Evolutionary conservation across 495 filamentous ascomycete genomes (phyloP), one percentile per base, ranked within the genome.

Genomic region (Penicillium verhagenii): DNA sequence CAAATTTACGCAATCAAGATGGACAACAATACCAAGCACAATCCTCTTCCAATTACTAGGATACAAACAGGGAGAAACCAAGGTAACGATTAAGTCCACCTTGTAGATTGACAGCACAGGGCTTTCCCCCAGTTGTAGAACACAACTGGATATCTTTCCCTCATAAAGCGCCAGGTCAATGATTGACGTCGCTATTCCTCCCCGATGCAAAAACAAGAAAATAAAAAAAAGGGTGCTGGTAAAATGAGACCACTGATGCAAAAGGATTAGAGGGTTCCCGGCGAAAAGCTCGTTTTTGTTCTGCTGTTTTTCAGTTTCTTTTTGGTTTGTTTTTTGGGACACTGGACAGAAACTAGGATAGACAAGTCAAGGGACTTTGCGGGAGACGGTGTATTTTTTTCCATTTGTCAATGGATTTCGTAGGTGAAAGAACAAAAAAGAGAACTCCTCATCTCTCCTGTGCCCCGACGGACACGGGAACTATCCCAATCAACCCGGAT

Each of bases 71-170:
- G 74, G 71, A 74, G 72, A 76, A 73, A 74, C 75, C 74, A 76
- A 78, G 75, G 72, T 67, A 79, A 84, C 83, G 76, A 65, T 83
- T 68, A 86, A 81, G 82, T 82, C 71, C 77, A 80, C 72, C 82
- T 83, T 69, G 72, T 73, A 68, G 75, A 75, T 76, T 75, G 74
- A 76, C 74, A 81, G 82, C 83, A 91, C 91, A 96, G 90, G 91
- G 91, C 91, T 89, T 96, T 96, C 91, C 89, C 90, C 87, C 82
- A 78, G 74, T 70, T 69, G 67, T 63, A 68, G 64, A 65, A 57
- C 61, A 65, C 72, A 72, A 76, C 79, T 73, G 79, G 75, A 84
- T 94, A 90, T 96, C 91, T 96, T 96, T 96, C 91, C 91, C 90
- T 96, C 91, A 87, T 96, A 79, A n/a, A 94, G 90, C 83, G 83